Conservation (phyloP, 2,329 filamentous ascomycete genomes). For the Aspergillus chevalieri region DNA sequence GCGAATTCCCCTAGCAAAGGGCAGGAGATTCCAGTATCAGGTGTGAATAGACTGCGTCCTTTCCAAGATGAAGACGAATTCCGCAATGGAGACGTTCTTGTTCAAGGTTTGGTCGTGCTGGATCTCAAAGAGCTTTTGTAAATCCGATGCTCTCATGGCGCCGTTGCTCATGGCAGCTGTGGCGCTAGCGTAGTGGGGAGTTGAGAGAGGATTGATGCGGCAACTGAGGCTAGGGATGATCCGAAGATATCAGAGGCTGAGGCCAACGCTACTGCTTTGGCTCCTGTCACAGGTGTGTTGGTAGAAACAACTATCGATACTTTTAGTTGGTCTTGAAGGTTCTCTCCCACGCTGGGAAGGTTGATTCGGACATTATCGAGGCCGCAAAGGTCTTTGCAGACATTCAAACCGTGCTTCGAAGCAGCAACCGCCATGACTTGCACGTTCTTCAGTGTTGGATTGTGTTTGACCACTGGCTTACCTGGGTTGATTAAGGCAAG, state of each 20-base stretch:
- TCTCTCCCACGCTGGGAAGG: slow-evolving; percentile 41
- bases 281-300: slow-evolving; percentile 9
- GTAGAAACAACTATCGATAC: slow-evolving; percentile 9
- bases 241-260: slow-evolving; percentile 19
- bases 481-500: too few relatives aligned
- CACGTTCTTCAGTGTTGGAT: too few relatives aligned
- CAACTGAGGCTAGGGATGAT: slow-evolving; percentile 12
- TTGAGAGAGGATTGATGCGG: slow-evolving; percentile 9
- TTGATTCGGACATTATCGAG: slow-evolving; percentile 13
- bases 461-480: too few relatives aligned
- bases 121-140: slow-evolving; percentile 20
- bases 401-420: too few relatives aligned
- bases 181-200: slow-evolving; percentile 17
- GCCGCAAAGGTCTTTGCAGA: too few relatives aligned
- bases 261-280: slow-evolving; percentile 15
- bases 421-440: too few relatives aligned
- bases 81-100: slow-evolving; percentile 19
- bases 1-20: slow-evolving; percentile 26
- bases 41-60: slow-evolving; percentile 10
- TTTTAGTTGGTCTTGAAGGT: slow-evolving; percentile 43
- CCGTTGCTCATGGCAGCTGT: slow-evolving; percentile 11
- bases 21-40: slow-evolving; percentile 22
- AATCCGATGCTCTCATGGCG: slow-evolving; percentile 10
- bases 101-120: slow-evolving; percentile 26
- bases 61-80: slow-evolving; percentile 16